A percentile compares a stretch with the other conserved stretches of the same genome.
Evolutionary conservation across 495 filamentous ascomycete genomes (phyloP).

Genomic region (Jackrogersella minutella): DNA sequence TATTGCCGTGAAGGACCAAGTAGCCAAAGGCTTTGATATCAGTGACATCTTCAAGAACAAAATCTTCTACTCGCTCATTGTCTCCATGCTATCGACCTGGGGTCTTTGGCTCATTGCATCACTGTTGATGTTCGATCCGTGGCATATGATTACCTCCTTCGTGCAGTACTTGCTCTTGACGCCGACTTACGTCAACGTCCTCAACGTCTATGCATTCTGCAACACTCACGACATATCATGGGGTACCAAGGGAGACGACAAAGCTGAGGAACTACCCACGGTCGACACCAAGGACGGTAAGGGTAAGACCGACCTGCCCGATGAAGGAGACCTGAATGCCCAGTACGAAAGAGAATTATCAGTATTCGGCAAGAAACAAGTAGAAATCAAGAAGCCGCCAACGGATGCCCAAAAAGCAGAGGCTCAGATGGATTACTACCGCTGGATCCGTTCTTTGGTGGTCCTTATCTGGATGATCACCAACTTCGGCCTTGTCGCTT

Average conservation of each 20-base stretch:
- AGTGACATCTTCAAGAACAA: slow-evolving; percentile 80
- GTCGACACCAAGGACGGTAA: slow-evolving; percentile 91
- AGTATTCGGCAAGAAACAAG: slow-evolving; percentile 73
- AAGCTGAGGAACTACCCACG: slow-evolving; percentile 79
- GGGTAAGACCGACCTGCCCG: slow-evolving; percentile 92
- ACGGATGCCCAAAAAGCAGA: slow-evolving; percentile 69
- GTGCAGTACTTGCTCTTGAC: slow-evolving; percentile 96
- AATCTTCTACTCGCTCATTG: slow-evolving; percentile 91
- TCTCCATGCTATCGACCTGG: slow-evolving; percentile 91
- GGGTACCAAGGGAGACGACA: slow-evolving; percentile 97
- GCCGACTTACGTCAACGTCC: slow-evolving; percentile 93
- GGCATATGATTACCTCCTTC: slow-evolving; percentile 98
- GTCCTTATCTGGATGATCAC: slow-evolving; percentile 97
- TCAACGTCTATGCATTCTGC: slow-evolving; percentile 98
- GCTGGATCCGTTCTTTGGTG: slow-evolving; percentile 89
- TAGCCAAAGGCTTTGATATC: slow-evolving; percentile 68
- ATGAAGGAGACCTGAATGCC: slow-evolving; percentile 80
- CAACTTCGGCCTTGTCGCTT: slow-evolving; percentile 87
- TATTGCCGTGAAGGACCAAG: slow-evolving; percentile 75
- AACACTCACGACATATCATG: slow-evolving; percentile 98
- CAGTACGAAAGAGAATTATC: slow-evolving; percentile 89
- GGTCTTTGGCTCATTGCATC: slow-evolving; percentile 92
- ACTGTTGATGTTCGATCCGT: slow-evolving; percentile 96
- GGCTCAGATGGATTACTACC: slow-evolving; percentile 98
- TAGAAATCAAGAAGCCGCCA: slow-evolving; percentile 68